Percentiles rank a stretch among this genome's conserved stretches.
phyloP scores from a whole-genome alignment of 805 yeast species.

The Ogataea zsoltii region DNA sequence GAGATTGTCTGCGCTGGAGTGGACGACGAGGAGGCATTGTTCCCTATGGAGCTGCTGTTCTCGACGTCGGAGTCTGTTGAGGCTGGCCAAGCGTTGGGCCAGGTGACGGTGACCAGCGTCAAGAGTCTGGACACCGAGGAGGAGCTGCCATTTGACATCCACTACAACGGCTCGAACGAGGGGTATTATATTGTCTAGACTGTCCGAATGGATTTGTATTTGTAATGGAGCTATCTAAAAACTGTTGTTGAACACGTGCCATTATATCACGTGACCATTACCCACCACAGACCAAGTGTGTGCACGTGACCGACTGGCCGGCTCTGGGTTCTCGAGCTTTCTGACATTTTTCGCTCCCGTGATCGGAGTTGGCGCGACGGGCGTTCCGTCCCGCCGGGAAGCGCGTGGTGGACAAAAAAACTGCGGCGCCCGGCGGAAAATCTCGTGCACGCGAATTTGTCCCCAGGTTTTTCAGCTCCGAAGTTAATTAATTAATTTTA shows the following conservation, averaged over 20 bases:
- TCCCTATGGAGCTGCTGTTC: slow-evolving; percentile 83
- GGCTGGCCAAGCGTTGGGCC: slow-evolving; percentile 41
- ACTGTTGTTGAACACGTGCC: no score
- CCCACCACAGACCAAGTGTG: no score
- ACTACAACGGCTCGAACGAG: slow-evolving; percentile 57
- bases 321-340: no score
- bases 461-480: no score
- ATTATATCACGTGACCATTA: no score
- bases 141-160: slow-evolving; percentile 70
- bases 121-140: slow-evolving; percentile 48
- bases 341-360: slow-evolving; percentile 10
- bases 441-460: no score
- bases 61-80: slow-evolving; percentile 36
- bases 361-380: slow-evolving; percentile 2
- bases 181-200: slow-evolving; percentile 50
- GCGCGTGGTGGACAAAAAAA: no score
- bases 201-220: no score
- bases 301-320: no score
- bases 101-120: slow-evolving; percentile 66
- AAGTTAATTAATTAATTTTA: no score
- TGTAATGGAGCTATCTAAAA: no score
- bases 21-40: slow-evolving; percentile 76
- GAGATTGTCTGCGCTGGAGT: slow-evolving; percentile 71
- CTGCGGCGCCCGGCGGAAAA: no score
- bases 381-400: background rate